Evolutionary conservation across 805 yeast genomes (phyloP).

Genomic region (Danielia reshetovae): DNA sequence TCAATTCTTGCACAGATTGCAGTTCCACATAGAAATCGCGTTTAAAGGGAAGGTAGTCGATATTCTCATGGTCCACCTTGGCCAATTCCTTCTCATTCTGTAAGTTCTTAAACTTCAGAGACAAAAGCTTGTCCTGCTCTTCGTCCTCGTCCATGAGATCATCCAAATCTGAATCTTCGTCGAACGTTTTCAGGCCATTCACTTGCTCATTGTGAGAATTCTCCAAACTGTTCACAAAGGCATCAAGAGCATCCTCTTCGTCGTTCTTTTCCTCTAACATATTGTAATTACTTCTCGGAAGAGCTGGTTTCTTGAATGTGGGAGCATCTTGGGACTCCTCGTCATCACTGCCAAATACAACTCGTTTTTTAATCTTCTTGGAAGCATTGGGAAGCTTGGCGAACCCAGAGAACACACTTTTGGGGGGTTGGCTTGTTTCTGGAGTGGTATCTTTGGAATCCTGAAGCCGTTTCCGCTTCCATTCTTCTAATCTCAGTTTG

Average conservation of each 20-base stretch:
- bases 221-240: conserved; percentile 8
- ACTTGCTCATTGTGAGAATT: neutral
- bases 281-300: conserved; percentile 9
- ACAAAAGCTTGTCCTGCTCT: conserved; percentile 29
- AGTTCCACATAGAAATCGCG: conserved; percentile 64
- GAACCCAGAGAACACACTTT: no score
- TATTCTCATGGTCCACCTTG: conserved; percentile 41
- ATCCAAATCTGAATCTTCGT: neutral
- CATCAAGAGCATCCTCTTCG: conserved; percentile 28
- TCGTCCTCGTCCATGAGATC: conserved; percentile 14
- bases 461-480: conserved; percentile 41
- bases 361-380: conserved; percentile 1
- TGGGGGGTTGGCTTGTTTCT: no score
- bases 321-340: conserved; percentile 19
- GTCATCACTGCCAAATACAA: conserved; percentile 24
- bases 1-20: conserved; percentile 44
- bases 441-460: no score
- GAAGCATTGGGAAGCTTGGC: no score
- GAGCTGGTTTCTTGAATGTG: conserved; percentile 20
- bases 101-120: conserved; percentile 36
- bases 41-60: conserved; percentile 50
- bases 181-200: neutral
- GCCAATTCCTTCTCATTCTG: conserved; percentile 51
- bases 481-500: conserved; percentile 44
- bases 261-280: conserved; percentile 3